Base-by-base conservation (phyloP, 441 rosid species). In the Populus trichocarpa region DNA sequence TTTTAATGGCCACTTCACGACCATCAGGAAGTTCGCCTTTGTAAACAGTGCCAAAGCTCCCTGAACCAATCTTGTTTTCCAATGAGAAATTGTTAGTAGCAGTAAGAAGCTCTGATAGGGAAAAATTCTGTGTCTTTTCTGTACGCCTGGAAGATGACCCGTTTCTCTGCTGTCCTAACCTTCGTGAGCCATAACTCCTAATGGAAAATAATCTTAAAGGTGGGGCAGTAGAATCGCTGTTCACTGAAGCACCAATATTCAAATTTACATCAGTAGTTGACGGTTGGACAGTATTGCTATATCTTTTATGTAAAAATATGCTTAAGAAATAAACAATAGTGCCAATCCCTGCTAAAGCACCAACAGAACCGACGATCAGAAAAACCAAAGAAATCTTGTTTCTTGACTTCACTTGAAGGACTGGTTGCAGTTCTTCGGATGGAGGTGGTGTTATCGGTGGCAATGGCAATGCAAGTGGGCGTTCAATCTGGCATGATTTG, bases 1-100 rank as follows among this genome's bases (percentile, higher is more conserved):
- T 85, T 81, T 91, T 91, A 20, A 91, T 83, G 8, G 95, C 95
- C 18, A 89, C 92, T 81, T 83, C 84, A 2, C 88, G 88, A 22
- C 89, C 95, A 38, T 85, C 87, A 0, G 35, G 20, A 35, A 91
- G 89, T 74, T 77, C 78, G 33, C 91, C 94, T 72, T 59, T 75
- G 65, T 89, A 90, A 38, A 89, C 92, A 6, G 61, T 53, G 61
- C 92, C 92, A 22, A 87, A 91, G 83, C 95, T 88, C 32, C 95
- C 95, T 0, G 77, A 64, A 23, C 93, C 95, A 18, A 89, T 81
- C 84, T 84, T 85, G 84, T 84, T 86, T 10, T 81, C 85, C 14
- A 22, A 9, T 1, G 90, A 88, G 80, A 91, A 91, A 77, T 78
- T 82, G 69, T 78, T 70, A 0, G 93, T 87, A 25, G 90, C 90